Percentiles rank a stretch among this genome's conserved stretches.
Conservation (phyloP, 768 basidiomycete species). For the Nidula microcarpa region DNA sequence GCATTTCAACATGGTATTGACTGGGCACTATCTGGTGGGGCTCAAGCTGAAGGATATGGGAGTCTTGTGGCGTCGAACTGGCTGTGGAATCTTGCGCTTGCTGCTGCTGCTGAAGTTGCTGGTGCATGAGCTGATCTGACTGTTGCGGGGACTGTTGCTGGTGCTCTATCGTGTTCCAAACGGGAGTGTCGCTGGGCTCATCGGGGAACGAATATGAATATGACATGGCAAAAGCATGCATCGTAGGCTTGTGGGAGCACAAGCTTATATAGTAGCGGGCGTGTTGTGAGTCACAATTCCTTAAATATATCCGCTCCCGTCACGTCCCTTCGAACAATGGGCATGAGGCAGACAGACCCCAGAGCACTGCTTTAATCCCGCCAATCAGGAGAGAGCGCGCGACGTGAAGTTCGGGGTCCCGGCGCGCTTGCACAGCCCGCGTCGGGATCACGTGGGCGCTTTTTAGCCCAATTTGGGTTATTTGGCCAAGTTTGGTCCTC, state of each 20-base stretch:
- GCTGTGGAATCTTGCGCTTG: conserved; percentile 9
- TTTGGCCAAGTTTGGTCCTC: not conserved
- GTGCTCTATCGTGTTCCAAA: conserved; percentile 32
- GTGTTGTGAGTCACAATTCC: conserved; percentile 24
- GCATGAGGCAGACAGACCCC: conserved; percentile 22
- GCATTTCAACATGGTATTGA: too few relatives aligned
- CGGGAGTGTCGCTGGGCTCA: too few relatives aligned
- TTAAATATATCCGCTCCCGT: conserved; percentile 3
- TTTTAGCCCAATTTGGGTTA: conserved; percentile 17
- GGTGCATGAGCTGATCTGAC: conserved; percentile 21
- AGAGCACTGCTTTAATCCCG: conserved; percentile 7
- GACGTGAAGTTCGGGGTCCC: conserved; percentile 16
- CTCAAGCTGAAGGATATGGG: too few relatives aligned
- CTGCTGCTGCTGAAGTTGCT: conserved; percentile 8
- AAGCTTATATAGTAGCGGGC: conserved; percentile 29
- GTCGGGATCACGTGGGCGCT: conserved; percentile 25
- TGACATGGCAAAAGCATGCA: too few relatives aligned
- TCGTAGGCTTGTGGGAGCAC: not conserved
- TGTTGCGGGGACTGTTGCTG: conserved; percentile 27
- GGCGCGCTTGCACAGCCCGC: conserved; percentile 19
- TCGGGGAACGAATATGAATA: conserved; percentile 36
- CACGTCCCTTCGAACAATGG: conserved; percentile 29
- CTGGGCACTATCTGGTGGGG: too few relatives aligned
- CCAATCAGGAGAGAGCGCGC: conserved; percentile 18
- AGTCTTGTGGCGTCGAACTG: conserved; percentile 1